Conservation (phyloP, 768 basidiomycete species). For the Serendipita sp. region DNA sequence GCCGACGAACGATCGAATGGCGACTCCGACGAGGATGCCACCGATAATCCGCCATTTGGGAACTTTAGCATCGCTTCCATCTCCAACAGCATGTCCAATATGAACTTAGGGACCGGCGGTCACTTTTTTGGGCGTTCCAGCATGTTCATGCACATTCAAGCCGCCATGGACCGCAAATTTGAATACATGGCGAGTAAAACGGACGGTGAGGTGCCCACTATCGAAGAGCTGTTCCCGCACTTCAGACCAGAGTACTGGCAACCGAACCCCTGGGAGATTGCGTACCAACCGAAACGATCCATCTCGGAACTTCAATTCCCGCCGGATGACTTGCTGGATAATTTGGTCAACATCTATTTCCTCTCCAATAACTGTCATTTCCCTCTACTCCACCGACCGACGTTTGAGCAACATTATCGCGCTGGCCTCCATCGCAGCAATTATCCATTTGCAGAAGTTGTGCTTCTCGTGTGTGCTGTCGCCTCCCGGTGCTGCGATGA, state of each 20-base stretch:
- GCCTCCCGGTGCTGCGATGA: slow-evolving; percentile 46
- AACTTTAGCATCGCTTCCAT: slow-evolving; percentile 7
- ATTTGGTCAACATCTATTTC: slow-evolving; percentile 54
- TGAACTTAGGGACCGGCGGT: slow-evolving; percentile 12
- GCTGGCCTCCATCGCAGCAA: slow-evolving; percentile 36
- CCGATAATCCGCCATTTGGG: slow-evolving; percentile 11
- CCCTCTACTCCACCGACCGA: slow-evolving; percentile 58
- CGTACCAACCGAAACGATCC: slow-evolving; percentile 9
- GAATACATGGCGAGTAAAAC: slow-evolving; percentile 45
- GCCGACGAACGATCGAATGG: background rate
- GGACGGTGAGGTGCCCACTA: background rate
- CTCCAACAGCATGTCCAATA: slow-evolving; percentile 14
- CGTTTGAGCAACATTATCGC: slow-evolving; percentile 37
- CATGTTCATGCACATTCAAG: slow-evolving; percentile 33
- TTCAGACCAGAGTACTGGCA: slow-evolving; percentile 27
- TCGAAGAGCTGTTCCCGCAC: slow-evolving; percentile 17
- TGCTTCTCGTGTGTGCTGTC: slow-evolving; percentile 57
- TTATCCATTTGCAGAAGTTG: slow-evolving; percentile 36
- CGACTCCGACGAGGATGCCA: slow-evolving; percentile 8
- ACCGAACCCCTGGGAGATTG: slow-evolving; percentile 10
- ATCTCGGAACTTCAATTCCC: slow-evolving; percentile 32
- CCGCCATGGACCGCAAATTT: slow-evolving; percentile 42
- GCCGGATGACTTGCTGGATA: slow-evolving; percentile 35
- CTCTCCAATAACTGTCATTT: slow-evolving; percentile 33
- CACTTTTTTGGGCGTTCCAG: slow-evolving; percentile 42